These are phyloP conservation scores for Phytophthora pini DNA, from an alignment of 352 stramenopile species.

Conservation along the genomic window DNA sequence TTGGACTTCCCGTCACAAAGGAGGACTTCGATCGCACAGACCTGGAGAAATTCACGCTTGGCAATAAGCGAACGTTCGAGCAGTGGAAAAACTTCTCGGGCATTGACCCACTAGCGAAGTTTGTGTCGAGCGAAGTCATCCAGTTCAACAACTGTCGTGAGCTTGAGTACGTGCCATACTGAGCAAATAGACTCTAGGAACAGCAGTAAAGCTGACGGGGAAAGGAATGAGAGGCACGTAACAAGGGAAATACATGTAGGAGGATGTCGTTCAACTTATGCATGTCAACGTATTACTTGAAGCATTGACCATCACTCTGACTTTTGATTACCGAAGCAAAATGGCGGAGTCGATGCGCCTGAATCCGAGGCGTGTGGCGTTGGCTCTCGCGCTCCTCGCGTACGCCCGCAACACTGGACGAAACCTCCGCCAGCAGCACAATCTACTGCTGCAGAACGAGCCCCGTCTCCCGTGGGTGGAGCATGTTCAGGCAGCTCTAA, in stretches of 20 bases:
- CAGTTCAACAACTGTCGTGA: constrained; percentile 81
- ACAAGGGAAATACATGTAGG: constrained; percentile 8
- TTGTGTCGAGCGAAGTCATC: constrained; percentile 46
- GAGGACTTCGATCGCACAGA: constrained; percentile 82
- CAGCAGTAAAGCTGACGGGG: not conserved
- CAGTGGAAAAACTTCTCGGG: constrained; percentile 85
- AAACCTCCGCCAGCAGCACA: constrained; percentile 32
- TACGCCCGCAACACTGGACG: constrained; percentile 31
- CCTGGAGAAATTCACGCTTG: constrained; percentile 69
- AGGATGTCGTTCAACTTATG: constrained; percentile 5
- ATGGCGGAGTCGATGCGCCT: constrained; percentile 15
- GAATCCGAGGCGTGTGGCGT: constrained; percentile 16
- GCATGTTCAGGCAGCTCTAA: constrained; percentile 32
- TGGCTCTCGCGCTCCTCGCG: constrained; percentile 22
- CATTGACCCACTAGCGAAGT: constrained; percentile 78
- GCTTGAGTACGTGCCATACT: constrained; percentile 75
- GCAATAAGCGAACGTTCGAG: constrained; percentile 76
- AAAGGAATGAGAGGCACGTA: constrained; percentile 4
- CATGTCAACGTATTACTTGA: not conserved
- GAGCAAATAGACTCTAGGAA: constrained; percentile 7
- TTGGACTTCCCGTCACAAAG: constrained; percentile 62
- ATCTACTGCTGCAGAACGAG: constrained; percentile 28
- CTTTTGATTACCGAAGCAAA: constrained; percentile 18
- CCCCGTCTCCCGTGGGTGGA: constrained; percentile 22
- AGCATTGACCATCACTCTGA: constrained; percentile 9